Base-by-base conservation (phyloP, 257 asterid genomes). In the Solanum virginianum region DNA sequence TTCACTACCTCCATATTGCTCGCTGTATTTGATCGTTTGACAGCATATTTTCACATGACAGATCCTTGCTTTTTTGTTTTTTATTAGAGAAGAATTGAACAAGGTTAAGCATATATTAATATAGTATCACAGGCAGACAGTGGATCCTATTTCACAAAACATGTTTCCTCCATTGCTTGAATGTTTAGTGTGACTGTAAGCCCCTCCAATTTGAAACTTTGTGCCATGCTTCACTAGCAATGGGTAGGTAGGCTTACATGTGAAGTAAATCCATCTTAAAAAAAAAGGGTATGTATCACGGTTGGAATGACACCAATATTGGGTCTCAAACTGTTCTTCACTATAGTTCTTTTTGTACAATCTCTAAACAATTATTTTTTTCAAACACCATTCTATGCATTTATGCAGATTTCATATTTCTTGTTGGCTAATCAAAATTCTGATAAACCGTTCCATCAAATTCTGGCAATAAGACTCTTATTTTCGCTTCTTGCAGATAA, bases 401-500 rank as follows among this genome's bases (percentile, higher is more conserved):
- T 51, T 51, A 26, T 16, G 47, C 29, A 51, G 47, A 79, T 79
- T 26, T 51, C 53, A 8, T 18, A 17, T 16, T 77, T 51, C 6
- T 2, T 53, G 10, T 53, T 79, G 65, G 49, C 49, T 53, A 53
- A 77, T 77, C 10, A 16, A 77, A 74, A 2, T 77, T 26, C 62
- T 10, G 9, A 51, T 32, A 36, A 10, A 59, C 59, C 80, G 9
- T 83, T 43, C 56, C 16, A 9, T 83, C 13, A 55, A 18, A 82
- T 70, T 17, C 43, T 54, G 79, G 56, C 56, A 74, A 47, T 84
- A 15, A 79, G 80, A 10, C 22, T 47, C 13, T 65, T 55, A 57
- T 79, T 79, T 12, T 86, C 47, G 55, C 85, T 77, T 75, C 60
- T 32, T 86, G 89, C 93, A 97, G 99, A 90, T 97, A 87, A 89